Conservation (phyloP, 2,329 filamentous ascomycete species). For the Talaromyces sp. region DNA sequence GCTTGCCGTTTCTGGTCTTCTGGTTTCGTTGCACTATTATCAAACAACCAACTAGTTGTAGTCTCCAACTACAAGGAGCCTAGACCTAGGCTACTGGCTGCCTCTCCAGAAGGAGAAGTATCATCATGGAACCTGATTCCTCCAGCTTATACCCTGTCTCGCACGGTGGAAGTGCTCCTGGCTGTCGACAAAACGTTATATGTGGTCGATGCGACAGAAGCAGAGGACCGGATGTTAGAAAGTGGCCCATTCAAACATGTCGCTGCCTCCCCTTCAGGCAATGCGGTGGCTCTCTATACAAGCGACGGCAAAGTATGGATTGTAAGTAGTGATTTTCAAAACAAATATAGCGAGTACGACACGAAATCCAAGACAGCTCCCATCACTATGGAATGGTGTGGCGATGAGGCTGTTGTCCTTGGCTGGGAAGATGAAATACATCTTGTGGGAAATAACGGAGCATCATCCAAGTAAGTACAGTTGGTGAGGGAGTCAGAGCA, state of each 20-base stretch:
- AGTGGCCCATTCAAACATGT: conserved; percentile 92
- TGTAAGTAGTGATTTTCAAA: conserved; percentile 92
- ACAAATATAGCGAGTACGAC: conserved; percentile 85
- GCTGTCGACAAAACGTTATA: conserved; percentile 83
- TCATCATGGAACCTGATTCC: conserved; percentile 88
- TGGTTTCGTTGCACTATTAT: conserved; percentile 88
- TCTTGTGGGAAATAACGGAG: conserved; percentile 80
- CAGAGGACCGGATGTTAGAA: conserved; percentile 85
- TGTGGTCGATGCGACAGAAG: conserved; percentile 82
- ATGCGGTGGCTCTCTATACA: conserved; percentile 84
- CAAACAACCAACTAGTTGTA: conserved; percentile 80
- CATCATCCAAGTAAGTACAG: conserved; percentile 58
- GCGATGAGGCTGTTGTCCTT: conserved; percentile 86
- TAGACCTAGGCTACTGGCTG: conserved; percentile 76
- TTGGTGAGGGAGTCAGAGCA: neutral
- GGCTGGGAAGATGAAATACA: conserved; percentile 99
- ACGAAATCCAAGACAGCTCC: conserved; percentile 81
- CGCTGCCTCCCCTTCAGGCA: conserved; percentile 85
- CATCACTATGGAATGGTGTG: conserved; percentile 91
- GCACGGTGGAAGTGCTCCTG: conserved; percentile 87
- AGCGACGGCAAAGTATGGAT: conserved; percentile 83
- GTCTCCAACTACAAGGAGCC: conserved; percentile 92
- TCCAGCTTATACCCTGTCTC: conserved; percentile 81
- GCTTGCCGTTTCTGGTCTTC: conserved; percentile 89
- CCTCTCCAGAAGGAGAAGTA: conserved; percentile 73